A percentile compares a stretch with the other conserved stretches of the same genome.
Evolutionary conservation across 2,329 filamentous ascomycete genomes (phyloP).

Genomic region (Beauveria sp.): DNA sequence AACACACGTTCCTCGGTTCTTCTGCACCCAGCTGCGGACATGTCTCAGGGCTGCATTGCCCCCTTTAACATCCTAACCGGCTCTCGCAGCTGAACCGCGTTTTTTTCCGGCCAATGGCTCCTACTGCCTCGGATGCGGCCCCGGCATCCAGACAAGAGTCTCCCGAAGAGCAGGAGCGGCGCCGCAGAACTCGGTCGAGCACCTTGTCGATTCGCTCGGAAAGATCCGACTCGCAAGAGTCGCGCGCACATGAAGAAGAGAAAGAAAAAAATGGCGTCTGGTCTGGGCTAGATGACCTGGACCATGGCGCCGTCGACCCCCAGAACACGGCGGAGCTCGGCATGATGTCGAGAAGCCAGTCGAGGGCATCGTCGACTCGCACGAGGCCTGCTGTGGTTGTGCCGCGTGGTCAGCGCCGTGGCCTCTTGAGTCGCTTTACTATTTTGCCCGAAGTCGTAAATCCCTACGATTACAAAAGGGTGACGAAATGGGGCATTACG

Average conservation of each 20-base stretch:
- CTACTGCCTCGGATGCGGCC: neutral
- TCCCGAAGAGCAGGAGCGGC: neutral
- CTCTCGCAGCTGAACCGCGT: neutral
- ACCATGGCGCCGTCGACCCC: neutral
- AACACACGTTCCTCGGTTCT: too few relatives aligned
- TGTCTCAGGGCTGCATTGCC: neutral
- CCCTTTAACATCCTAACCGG: neutral
- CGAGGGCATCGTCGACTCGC: conserved; percentile 2
- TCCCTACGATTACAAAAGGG: conserved; percentile 63
- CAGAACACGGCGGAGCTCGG: neutral
- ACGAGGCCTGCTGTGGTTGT: conserved; percentile 25
- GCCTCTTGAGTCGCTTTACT: conserved; percentile 62
- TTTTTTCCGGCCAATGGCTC: neutral
- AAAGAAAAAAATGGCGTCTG: neutral
- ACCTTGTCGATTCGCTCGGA: neutral
- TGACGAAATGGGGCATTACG: conserved; percentile 80
- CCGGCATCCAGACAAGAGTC: too few relatives aligned
- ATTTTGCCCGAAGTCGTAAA: conserved; percentile 72
- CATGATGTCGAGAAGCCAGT: neutral
- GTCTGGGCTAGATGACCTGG: neutral
- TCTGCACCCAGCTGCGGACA: neutral
- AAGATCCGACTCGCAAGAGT: neutral
- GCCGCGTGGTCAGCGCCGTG: conserved; percentile 49
- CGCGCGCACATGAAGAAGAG: neutral
- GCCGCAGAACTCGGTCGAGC: neutral